A percentile compares a stretch with the other conserved stretches of the same genome.
Conservation (phyloP, 495 filamentous ascomycete genomes). For the Choiromyces venosus region DNA sequence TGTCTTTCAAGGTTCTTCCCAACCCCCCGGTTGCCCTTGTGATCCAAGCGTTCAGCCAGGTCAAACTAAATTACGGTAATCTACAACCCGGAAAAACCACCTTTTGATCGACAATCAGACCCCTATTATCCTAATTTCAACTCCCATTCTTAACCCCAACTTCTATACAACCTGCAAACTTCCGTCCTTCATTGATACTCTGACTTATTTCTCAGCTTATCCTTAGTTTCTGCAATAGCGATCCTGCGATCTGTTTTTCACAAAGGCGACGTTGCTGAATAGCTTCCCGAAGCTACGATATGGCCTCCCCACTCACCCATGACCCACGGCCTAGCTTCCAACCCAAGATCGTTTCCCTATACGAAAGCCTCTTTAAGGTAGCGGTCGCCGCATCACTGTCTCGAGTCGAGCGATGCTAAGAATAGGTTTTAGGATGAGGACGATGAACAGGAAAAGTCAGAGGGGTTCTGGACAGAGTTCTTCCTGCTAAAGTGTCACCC, state of each 20-base stretch:
- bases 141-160: not conserved
- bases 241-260: not conserved
- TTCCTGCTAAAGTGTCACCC: constrained; percentile 80
- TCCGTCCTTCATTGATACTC: not conserved
- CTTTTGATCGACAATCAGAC: not conserved
- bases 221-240: not conserved
- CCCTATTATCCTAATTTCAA: not conserved
- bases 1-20: not conserved
- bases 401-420: not conserved
- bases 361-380: constrained; percentile 82
- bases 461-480: constrained; percentile 95
- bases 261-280: not conserved
- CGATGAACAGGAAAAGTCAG: constrained; percentile 62
- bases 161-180: not conserved
- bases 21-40: not conserved
- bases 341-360: constrained; percentile 86
- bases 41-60: not conserved
- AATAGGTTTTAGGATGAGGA: constrained; percentile 49
- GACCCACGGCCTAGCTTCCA: constrained; percentile 90
- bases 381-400: constrained; percentile 16
- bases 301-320: constrained; percentile 79
- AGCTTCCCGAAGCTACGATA: constrained; percentile 1
- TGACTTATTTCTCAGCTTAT: not conserved
- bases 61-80: not conserved
- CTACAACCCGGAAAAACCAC: not conserved